A percentile compares a stretch with the other conserved stretches of the same genome.
These are phyloP conservation scores for Beauveria caledonica DNA, from an alignment of 2,329 filamentous ascomycete genomes.

Conservation along the genomic window DNA sequence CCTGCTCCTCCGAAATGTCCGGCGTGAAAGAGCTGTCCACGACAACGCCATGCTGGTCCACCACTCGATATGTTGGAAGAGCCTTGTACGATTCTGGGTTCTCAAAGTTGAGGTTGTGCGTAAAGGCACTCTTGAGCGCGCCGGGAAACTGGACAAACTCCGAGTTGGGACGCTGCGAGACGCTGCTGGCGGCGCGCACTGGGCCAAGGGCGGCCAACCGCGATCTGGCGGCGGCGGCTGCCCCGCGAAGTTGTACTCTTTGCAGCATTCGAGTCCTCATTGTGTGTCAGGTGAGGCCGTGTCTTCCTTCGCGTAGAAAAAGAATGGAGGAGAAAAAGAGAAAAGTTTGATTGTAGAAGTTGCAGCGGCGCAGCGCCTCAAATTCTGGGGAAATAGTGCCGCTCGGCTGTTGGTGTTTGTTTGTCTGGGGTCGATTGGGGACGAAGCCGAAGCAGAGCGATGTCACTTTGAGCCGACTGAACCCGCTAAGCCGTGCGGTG, in stretches of 20 bases:
- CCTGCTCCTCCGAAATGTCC: constrained; percentile 57
- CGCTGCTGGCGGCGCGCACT: constrained; percentile 35
- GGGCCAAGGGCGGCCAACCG: constrained; percentile 15
- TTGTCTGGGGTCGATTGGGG: constrained; percentile 6
- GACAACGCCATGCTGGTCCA: constrained; percentile 80
- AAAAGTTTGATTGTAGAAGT: constrained; percentile 1
- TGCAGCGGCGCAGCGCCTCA: constrained; percentile 3
- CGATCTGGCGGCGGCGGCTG: constrained; percentile 17
- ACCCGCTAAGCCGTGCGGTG: constrained; percentile 17
- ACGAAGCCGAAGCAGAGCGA: constrained; percentile 14
- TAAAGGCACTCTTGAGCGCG: constrained; percentile 92
- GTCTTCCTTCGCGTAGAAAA: neutral
- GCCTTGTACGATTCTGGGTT: constrained; percentile 63
- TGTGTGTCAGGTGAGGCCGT: neutral
- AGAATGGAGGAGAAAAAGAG: neutral
- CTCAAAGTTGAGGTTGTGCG: constrained; percentile 67
- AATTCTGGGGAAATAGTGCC: constrained; percentile 5
- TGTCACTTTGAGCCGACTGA: constrained; percentile 28
- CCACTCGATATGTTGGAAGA: constrained; percentile 83
- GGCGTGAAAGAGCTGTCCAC: constrained; percentile 65
- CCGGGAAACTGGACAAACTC: constrained; percentile 71
- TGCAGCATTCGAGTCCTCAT: constrained; percentile 29
- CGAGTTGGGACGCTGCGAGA: constrained; percentile 49
- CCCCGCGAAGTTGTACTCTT: constrained; percentile 20
- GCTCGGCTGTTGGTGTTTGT: constrained; percentile 11